Conservation (phyloP, 1,284 basidiomycete species). For the Cystobasidium sp. region DNA sequence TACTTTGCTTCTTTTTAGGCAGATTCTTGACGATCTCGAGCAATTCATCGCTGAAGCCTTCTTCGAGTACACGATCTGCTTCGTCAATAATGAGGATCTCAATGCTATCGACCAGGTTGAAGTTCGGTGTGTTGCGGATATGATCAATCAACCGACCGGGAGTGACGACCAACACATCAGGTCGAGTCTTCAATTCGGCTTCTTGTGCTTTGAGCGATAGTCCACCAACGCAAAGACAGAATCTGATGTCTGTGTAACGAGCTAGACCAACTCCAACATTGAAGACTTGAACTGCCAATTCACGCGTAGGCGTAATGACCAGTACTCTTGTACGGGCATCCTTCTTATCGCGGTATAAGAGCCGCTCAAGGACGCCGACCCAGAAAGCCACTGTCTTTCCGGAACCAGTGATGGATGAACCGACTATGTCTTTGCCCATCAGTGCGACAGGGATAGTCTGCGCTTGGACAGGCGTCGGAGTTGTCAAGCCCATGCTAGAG, state of each 20-base stretch:
- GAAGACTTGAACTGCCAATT: slow-evolving; percentile 91
- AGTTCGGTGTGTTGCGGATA: slow-evolving; percentile 90
- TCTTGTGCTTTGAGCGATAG: slow-evolving; percentile 91
- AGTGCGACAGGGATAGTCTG: slow-evolving; percentile 90
- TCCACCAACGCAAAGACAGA: slow-evolving; percentile 87
- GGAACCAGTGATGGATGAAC: slow-evolving; percentile 90
- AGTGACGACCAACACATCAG: slow-evolving; percentile 91
- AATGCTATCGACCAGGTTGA: slow-evolving; percentile 81
- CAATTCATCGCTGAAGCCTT: slow-evolving; percentile 95
- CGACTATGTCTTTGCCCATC: slow-evolving; percentile 92
- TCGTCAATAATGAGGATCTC: slow-evolving; percentile 96
- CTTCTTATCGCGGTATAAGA: slow-evolving; percentile 84
- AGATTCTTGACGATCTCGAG: slow-evolving; percentile 90
- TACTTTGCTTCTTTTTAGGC: slow-evolving; percentile 87
- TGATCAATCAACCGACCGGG: slow-evolving; percentile 97
- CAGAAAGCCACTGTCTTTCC: slow-evolving; percentile 97
- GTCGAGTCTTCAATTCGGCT: slow-evolving; percentile 76
- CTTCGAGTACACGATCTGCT: slow-evolving; percentile 96
- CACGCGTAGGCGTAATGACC: slow-evolving; percentile 88
- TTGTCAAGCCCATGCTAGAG: slow-evolving; percentile 75
- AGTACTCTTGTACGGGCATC: slow-evolving; percentile 87
- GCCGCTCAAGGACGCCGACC: slow-evolving; percentile 88
- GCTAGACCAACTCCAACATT: slow-evolving; percentile 86
- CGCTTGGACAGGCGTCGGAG: slow-evolving; percentile 93
- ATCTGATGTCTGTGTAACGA: slow-evolving; percentile 82